Base-by-base conservation (phyloP, 768 basidiomycete species). In the Termitomyces sp. region DNA sequence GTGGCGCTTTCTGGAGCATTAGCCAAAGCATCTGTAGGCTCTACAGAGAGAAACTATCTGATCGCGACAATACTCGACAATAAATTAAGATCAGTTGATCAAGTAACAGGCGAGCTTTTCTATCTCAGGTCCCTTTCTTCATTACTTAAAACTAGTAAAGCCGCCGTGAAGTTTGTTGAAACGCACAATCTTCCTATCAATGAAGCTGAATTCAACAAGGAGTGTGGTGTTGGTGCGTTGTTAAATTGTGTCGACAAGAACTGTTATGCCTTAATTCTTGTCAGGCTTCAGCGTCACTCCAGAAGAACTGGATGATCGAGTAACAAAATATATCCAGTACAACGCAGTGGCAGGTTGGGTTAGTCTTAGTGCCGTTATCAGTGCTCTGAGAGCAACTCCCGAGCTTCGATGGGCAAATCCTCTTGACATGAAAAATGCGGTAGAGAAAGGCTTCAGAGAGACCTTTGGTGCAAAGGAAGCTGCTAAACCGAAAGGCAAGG, bases 171-270 rank as follows among this genome's bases (percentile, higher is more conserved):
- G 70, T 94, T 87, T 67, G 63, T 89, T 20, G 86, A 90, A 62
- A 66, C 76, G 2, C 79, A 85, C 63, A 71, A 79, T 22, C 53
- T 75, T 1, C 87, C 93, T 0, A 74, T 92, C 36, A 76, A 94
- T 62, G 80, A 83, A 13, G 72, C 65, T 11, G 86, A 85, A 43
- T 96, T 98, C 66, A 80, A 94, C 66, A 75, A 79, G 60, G 76
- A 82, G 11, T 94, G 92, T 68, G 96, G 96, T 61, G 86, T 98
- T 58, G 96, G 96, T 94, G 60, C 64, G 92, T 72, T 13, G 40
- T 32, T 45, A 26, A 36, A n/a, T 24, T 24, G 32, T 38, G 10
- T 45, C 28, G 18, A 38, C 18, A 4, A 54, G n/a, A 53, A n/a
- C 40, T 48, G 7, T 20, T 60, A 56, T 20, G 49, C 55, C 35